Conservation (phyloP, 2,329 filamentous ascomycete species). For the Xylaria digitata region DNA sequence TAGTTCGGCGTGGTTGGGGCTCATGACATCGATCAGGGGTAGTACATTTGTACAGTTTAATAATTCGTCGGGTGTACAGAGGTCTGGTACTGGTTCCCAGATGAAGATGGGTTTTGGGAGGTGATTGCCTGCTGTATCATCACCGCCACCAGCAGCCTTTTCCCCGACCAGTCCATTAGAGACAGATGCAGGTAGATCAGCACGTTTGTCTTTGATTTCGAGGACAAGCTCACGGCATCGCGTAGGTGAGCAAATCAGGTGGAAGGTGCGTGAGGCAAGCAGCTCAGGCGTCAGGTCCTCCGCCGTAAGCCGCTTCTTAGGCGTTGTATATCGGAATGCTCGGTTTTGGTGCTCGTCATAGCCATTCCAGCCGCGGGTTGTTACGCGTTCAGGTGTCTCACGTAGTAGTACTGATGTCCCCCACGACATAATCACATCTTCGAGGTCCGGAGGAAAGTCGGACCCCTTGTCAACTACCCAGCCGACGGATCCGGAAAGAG, state of each 20-base stretch:
- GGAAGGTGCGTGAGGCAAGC: slow-evolving; percentile 80
- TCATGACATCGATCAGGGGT: slow-evolving; percentile 71
- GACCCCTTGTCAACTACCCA: slow-evolving; percentile 93
- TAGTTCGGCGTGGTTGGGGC: slow-evolving; percentile 91
- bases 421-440: slow-evolving; percentile 76
- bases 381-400: slow-evolving; percentile 73
- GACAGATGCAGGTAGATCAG: slow-evolving; percentile 49
- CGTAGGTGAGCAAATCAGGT: slow-evolving; percentile 84
- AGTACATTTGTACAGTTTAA: slow-evolving; percentile 73
- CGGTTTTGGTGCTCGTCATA: slow-evolving; percentile 78
- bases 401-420: slow-evolving; percentile 78
- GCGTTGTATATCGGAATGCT: slow-evolving; percentile 88
- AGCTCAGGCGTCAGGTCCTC: slow-evolving; percentile 74
- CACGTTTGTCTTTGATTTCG: slow-evolving; percentile 72
- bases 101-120: slow-evolving; percentile 76
- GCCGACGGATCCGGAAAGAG: slow-evolving; percentile 75
- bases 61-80: slow-evolving; percentile 77
- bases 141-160: slow-evolving; percentile 6
- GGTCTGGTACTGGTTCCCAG: slow-evolving; percentile 95
- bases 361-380: slow-evolving; percentile 92
- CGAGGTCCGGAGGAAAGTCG: slow-evolving; percentile 81
- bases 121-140: slow-evolving; percentile 34
- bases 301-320: slow-evolving; percentile 83
- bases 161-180: background rate
- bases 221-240: slow-evolving; percentile 81